Percentiles rank a stretch among this genome's conserved stretches.
phyloP scores from a whole-genome alignment of 202 grass and related monocot species.

The Alloteropsis angusta region DNA sequence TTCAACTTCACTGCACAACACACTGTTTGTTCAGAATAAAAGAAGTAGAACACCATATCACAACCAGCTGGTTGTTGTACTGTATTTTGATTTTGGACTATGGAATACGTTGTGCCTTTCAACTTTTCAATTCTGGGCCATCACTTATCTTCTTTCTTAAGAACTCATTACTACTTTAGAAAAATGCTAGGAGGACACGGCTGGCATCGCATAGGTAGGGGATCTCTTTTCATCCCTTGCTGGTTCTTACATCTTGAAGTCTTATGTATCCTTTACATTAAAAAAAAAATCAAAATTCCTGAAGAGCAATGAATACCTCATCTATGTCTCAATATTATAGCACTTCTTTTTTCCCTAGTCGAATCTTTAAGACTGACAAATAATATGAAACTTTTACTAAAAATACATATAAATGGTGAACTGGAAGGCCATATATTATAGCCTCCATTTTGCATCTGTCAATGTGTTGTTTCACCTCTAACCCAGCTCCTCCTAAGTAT shows the following conservation, averaged over 20 bases:
- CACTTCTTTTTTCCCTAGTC: neutral
- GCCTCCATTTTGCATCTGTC: neutral
- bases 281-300: neutral
- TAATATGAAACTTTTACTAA: neutral
- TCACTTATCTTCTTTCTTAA: neutral
- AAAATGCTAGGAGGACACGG: neutral
- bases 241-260: constrained; percentile 9
- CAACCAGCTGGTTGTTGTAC: neutral
- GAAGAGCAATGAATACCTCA: neutral
- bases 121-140: neutral
- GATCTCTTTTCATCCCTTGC: neutral
- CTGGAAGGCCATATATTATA: neutral
- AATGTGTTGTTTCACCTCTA: neutral
- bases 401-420: neutral
- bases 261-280: neutral
- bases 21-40: too few relatives aligned
- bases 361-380: neutral
- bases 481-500: neutral
- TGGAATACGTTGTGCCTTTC: neutral
- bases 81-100: neutral
- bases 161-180: neutral
- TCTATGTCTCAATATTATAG: neutral
- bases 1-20: neutral
- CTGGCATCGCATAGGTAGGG: neutral
- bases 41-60: neutral